Evolutionary conservation across 257 asterid genomes (phyloP).

Genomic region (Petunia axillaris): DNA sequence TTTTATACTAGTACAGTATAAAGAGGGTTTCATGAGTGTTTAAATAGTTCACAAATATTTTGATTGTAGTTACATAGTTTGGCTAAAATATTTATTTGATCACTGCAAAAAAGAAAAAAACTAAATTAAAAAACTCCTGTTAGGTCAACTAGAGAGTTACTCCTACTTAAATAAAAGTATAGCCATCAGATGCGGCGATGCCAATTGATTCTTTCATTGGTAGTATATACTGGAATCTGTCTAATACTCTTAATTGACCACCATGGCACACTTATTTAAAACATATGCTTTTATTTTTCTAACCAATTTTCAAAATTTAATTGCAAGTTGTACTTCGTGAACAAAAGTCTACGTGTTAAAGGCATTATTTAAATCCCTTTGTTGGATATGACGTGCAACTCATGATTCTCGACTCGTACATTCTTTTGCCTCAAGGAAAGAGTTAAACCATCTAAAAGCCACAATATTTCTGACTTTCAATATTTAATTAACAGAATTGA

Average conservation of each 20-base stretch:
- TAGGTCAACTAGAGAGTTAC: neutral
- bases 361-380: slow-evolving; percentile 1
- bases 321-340: slow-evolving; percentile 16
- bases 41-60: no score
- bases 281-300: neutral
- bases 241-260: neutral
- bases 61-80: neutral
- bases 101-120: neutral
- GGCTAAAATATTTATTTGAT: slow-evolving; percentile 8
- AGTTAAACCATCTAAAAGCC: neutral
- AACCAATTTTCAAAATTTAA: neutral
- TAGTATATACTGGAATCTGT: slow-evolving; percentile 18
- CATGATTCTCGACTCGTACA: neutral
- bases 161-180: neutral
- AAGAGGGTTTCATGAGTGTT: no score
- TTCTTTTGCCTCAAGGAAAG: neutral
- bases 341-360: neutral
- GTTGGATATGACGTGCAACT: slow-evolving; percentile 15
- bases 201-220: slow-evolving; percentile 5
- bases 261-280: neutral
- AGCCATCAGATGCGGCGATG: slow-evolving; percentile 18
- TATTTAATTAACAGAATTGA: neutral
- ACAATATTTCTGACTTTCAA: neutral
- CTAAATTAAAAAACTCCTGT: neutral
- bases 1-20: no score